Evolutionary conservation across 805 yeast genomes (phyloP).

Genomic region (Hemisphaericaspora nanyangensis): DNA sequence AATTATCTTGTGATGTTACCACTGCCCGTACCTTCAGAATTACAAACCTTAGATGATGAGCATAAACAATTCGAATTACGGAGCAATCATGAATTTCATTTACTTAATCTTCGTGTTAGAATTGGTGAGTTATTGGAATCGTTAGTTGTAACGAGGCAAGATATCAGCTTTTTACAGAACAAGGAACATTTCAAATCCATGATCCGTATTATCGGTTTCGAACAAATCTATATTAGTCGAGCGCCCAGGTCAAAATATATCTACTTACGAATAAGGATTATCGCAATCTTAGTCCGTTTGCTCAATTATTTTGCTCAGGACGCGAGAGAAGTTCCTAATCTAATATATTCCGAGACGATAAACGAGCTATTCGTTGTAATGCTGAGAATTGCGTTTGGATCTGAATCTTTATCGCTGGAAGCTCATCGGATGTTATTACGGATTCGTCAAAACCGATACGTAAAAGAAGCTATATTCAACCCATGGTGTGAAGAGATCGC

Average conservation of each 20-base stretch:
- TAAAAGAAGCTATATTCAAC: conserved; percentile 39
- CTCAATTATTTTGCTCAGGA: conserved; percentile 37
- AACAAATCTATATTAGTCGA: conserved; percentile 44
- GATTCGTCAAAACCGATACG: conserved; percentile 27
- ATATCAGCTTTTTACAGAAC: conserved; percentile 26
- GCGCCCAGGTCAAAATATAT: conserved; percentile 43
- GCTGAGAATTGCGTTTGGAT: conserved; percentile 50
- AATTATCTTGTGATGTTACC: conserved; percentile 22
- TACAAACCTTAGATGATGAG: conserved; percentile 7
- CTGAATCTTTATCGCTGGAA: conserved; percentile 36
- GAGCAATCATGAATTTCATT: conserved; percentile 38
- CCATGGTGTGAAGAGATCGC: conserved; percentile 41
- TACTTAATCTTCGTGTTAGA: conserved; percentile 39
- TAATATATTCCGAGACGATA: conserved; percentile 38
- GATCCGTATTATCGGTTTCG: conserved; percentile 42
- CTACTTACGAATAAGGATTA: conserved; percentile 33
- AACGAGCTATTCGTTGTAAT: conserved; percentile 48
- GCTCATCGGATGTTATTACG: conserved; percentile 34
- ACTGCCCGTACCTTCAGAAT: conserved; percentile 23
- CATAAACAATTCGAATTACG: conserved; percentile 1
- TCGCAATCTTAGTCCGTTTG: conserved; percentile 38
- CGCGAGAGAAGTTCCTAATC: conserved; percentile 23
- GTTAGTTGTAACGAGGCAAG: conserved; percentile 25
- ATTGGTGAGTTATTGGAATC: conserved; percentile 50
- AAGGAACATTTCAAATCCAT: conserved; percentile 38